Evolutionary conservation across 2,329 filamentous ascomycete species (phyloP).

Genomic region (Zymoseptoria brevis): DNA sequence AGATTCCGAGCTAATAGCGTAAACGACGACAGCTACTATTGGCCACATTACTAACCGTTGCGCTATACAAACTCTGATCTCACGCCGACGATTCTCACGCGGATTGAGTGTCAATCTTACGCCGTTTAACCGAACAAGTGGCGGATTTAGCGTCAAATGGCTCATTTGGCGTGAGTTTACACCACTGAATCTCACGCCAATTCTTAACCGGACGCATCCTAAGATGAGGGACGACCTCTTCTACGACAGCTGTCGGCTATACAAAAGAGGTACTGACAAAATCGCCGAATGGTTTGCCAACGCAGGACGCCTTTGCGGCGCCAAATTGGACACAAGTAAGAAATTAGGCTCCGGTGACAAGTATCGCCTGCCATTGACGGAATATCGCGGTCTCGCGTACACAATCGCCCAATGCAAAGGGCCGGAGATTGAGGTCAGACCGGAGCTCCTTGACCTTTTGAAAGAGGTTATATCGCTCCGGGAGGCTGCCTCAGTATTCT

Average conservation of each 20-base stretch:
- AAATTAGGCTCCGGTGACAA: neutral
- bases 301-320: conserved; percentile 2
- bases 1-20: no score
- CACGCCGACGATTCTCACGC: no score
- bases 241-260: conserved; percentile 4
- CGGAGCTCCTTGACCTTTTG: conserved; percentile 1
- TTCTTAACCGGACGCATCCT: no score
- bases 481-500: conserved; percentile 3
- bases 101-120: no score
- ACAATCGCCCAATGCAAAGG: neutral
- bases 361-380: conserved; percentile 2
- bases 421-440: conserved; percentile 1
- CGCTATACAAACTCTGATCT: no score
- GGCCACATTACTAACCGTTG: no score
- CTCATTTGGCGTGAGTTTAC: no score
- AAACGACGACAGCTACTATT: no score
- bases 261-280: conserved; percentile 3
- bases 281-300: conserved; percentile 3
- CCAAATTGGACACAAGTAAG: neutral
- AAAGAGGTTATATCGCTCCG: conserved; percentile 1
- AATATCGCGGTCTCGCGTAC: conserved; percentile 1
- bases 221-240: conserved; percentile 2
- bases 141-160: no score
- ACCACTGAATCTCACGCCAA: no score
- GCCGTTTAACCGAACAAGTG: no score